Percentiles rank a stretch among this genome's conserved stretches.
phyloP scores from a whole-genome alignment of 2,329 filamentous ascomycete species.

The Chrysoporthe austroafricana region DNA sequence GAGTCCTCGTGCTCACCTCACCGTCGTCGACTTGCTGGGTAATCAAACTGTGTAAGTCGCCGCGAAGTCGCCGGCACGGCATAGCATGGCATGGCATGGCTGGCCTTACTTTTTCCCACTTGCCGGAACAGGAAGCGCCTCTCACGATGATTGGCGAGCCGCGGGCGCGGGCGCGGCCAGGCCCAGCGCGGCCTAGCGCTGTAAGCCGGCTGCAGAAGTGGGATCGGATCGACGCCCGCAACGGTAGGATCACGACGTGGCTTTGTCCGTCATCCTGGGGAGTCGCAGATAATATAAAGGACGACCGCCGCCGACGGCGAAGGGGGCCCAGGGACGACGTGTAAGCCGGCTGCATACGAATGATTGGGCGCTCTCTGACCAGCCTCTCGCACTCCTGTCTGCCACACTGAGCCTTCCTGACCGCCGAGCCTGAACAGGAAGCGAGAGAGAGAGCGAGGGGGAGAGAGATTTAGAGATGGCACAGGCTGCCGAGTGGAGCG shows the following conservation, averaged over 20 bases:
- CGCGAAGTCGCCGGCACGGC: too few relatives aligned
- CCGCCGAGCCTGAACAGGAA: neutral
- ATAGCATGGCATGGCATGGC: too few relatives aligned
- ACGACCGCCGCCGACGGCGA: too few relatives aligned
- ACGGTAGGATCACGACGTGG: neutral
- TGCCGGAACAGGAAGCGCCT: neutral
- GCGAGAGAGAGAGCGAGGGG: neutral
- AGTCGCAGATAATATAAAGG: too few relatives aligned
- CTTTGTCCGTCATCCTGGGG: neutral
- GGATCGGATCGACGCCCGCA: neutral
- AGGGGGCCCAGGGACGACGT: neutral
- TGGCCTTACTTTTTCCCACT: too few relatives aligned
- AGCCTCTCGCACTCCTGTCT: too few relatives aligned
- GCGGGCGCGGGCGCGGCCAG: neutral
- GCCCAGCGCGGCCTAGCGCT: slow-evolving; percentile 18
- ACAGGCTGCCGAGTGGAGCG: neutral
- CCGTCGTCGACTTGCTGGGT: too few relatives aligned
- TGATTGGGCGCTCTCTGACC: too few relatives aligned
- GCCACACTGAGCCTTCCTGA: too few relatives aligned
- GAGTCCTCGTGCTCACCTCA: too few relatives aligned
- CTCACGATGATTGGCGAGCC: neutral
- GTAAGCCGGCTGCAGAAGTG: slow-evolving; percentile 20
- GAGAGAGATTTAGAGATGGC: neutral
- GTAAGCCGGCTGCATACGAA: slow-evolving; percentile 4
- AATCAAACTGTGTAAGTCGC: too few relatives aligned